Percentiles rank a stretch among this genome's conserved stretches.
Evolutionary conservation across 2,329 filamentous ascomycete genomes (phyloP).

Genomic region (Talaromyces funiculosus): DNA sequence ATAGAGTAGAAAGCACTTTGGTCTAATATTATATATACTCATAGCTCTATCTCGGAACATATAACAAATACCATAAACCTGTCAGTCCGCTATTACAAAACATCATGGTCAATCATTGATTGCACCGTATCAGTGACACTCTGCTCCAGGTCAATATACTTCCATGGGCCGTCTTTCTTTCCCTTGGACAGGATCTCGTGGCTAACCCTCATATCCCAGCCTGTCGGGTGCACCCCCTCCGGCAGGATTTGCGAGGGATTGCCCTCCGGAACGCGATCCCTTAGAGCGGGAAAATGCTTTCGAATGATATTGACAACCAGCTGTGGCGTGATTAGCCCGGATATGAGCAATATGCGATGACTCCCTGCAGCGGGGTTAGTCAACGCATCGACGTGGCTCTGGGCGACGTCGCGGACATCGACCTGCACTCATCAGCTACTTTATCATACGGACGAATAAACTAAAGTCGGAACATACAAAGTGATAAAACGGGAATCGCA

Average conservation of each 20-base stretch:
- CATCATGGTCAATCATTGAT: background rate
- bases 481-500: conserved; percentile 18
- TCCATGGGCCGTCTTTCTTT: background rate
- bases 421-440: background rate
- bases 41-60: no score
- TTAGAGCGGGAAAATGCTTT: background rate
- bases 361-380: background rate
- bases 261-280: background rate
- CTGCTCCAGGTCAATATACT: background rate
- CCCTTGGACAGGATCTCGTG: background rate
- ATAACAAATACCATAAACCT: no score
- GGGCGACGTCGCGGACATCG: conserved; percentile 4
- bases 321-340: background rate
- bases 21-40: no score
- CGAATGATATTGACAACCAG: background rate
- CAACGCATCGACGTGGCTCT: background rate
- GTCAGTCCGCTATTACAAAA: no score
- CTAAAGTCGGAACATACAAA: conserved; percentile 9
- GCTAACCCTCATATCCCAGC: background rate
- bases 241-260: background rate
- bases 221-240: background rate
- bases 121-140: background rate
- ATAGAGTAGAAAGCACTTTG: no score
- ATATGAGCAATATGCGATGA: background rate
- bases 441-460: conserved; percentile 10